Evolutionary conservation across 345 rosid species (phyloP).

Genomic region (Lagerstroemia speciosa): DNA sequence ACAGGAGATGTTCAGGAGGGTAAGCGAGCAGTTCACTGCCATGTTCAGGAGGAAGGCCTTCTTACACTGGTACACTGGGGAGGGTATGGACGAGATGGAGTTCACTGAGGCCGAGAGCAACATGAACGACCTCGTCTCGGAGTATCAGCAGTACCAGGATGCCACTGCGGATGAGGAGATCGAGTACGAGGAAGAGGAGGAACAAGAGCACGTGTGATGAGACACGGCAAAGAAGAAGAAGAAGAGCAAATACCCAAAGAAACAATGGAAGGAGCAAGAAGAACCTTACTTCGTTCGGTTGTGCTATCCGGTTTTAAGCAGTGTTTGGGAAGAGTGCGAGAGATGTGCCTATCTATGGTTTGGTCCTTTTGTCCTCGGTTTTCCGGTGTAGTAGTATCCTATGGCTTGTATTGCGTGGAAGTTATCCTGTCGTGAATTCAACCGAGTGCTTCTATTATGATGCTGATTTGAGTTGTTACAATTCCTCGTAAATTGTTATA

Average conservation of each 20-base stretch:
- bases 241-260: constrained; percentile 19
- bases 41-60: constrained; percentile 22
- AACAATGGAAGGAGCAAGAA: constrained; percentile 4
- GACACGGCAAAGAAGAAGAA: background rate
- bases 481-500: too few species aligned
- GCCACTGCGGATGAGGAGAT: constrained; percentile 24
- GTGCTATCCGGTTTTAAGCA: background rate
- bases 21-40: constrained; percentile 18
- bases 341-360: background rate
- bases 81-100: constrained; percentile 30
- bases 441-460: background rate
- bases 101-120: constrained; percentile 30
- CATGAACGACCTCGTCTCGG: constrained; percentile 28
- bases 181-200: constrained; percentile 24
- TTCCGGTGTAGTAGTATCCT: background rate
- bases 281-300: background rate
- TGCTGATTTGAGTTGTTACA: too few species aligned
- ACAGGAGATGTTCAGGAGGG: constrained; percentile 22
- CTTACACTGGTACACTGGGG: constrained; percentile 20
- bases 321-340: background rate
- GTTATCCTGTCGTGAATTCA: background rate
- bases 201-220: constrained; percentile 10
- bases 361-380: too few species aligned
- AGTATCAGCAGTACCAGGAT: constrained; percentile 29
- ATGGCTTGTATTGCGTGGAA: background rate